Conservation (phyloP, 2,329 filamentous ascomycete species). For the Beauveria australis region DNA sequence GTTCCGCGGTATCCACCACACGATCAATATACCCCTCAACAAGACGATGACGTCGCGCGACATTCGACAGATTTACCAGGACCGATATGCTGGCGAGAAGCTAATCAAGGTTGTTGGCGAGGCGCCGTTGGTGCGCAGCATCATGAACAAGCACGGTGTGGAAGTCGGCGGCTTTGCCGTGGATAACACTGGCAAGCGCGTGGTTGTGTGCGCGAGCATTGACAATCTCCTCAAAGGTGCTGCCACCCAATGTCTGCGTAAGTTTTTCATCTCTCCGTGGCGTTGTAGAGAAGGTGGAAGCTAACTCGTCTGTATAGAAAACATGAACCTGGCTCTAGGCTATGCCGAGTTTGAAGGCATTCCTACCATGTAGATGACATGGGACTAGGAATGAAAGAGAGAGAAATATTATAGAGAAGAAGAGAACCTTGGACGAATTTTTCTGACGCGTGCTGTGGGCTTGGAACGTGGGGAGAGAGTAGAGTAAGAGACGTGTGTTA, state of each 20-base stretch:
- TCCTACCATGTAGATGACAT: not conserved
- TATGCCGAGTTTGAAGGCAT: slow-evolving; percentile 11
- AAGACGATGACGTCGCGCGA: slow-evolving; percentile 84
- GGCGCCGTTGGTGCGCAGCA: slow-evolving; percentile 75
- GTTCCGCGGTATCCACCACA: slow-evolving; percentile 94
- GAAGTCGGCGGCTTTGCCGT: slow-evolving; percentile 97
- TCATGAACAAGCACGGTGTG: slow-evolving; percentile 76
- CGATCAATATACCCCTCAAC: slow-evolving; percentile 81
- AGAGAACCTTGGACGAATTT: not conserved
- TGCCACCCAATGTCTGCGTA: slow-evolving; percentile 84
- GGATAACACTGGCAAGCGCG: slow-evolving; percentile 78
- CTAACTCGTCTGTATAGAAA: not conserved
- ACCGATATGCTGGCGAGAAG: slow-evolving; percentile 91
- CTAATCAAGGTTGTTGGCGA: slow-evolving; percentile 90
- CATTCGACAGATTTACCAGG: slow-evolving; percentile 90
- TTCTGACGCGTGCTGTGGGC: not conserved
- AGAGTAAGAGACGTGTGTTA: not conserved
- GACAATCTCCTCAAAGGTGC: slow-evolving; percentile 93
- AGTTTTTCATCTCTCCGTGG: slow-evolving; percentile 30
- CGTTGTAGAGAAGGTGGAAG: not conserved
- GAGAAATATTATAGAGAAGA: not conserved
- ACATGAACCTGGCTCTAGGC: slow-evolving; percentile 7
- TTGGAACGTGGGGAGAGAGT: not conserved
- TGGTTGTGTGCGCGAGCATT: slow-evolving; percentile 89
- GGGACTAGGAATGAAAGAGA: not conserved